Percentiles rank a stretch among this genome's conserved stretches.
Evolutionary conservation across 2,329 filamentous ascomycete genomes (phyloP).

Genomic region (Cyphellophora europaea): DNA sequence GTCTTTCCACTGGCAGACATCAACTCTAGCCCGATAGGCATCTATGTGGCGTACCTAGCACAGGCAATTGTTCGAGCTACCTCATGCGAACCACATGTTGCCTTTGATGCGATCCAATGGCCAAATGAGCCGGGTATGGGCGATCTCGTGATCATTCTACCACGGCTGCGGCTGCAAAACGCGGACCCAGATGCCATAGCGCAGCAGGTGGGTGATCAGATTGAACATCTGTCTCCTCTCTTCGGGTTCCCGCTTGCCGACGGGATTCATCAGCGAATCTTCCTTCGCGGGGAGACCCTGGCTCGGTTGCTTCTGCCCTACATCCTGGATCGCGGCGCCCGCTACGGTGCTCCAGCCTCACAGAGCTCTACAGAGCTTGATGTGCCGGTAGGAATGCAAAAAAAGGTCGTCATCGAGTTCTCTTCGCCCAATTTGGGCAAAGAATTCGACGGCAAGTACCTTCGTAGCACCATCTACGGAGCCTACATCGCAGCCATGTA

Average conservation of each 20-base stretch:
- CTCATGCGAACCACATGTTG: no score
- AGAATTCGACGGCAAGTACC: conserved; percentile 66
- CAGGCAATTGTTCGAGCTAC: no score
- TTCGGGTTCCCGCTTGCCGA: conserved; percentile 59
- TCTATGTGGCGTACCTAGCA: no score
- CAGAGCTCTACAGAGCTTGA: conserved; percentile 45
- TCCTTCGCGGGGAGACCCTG: conserved; percentile 63
- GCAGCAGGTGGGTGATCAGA: no score
- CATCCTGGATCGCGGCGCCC: conserved; percentile 51
- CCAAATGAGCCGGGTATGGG: no score
- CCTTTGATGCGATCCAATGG: no score
- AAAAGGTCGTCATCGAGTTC: conserved; percentile 70
- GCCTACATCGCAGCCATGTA: conserved; percentile 64
- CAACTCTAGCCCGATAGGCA: no score
- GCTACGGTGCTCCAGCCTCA: conserved; percentile 45
- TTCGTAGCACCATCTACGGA: conserved; percentile 68
- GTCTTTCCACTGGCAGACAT: no score
- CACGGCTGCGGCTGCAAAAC: no score
- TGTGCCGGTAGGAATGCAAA: conserved; percentile 47
- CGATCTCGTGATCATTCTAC: no score
- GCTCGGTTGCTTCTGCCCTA: conserved; percentile 58
- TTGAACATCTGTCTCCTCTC: no score
- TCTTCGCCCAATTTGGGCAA: conserved; percentile 82
- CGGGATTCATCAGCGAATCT: conserved; percentile 68
- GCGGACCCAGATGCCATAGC: no score